Base-by-base conservation (phyloP, 2,329 filamentous ascomycete genomes). In the Trichoderma arundinaceum region DNA sequence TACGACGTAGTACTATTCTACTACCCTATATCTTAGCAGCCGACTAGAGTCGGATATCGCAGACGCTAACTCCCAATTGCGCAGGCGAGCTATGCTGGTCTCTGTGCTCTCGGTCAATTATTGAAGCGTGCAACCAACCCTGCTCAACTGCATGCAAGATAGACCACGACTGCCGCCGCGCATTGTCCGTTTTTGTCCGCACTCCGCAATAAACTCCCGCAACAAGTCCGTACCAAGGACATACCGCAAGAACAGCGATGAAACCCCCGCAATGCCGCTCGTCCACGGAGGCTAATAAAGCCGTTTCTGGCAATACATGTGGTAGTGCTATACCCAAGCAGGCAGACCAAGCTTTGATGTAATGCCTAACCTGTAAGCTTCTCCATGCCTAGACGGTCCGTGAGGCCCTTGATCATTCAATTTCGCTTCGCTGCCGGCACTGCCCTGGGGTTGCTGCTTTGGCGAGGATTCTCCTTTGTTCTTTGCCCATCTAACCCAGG, bases 381-480 rank as follows among this genome's bases (percentile, higher is more conserved):
- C n/a, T 44, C 46, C 39, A 52, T 62, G 10, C 12, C 22, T 15
- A 38, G n/a, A 19, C 15, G 38, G 48, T 53, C 58, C 28, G 35
- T 10, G 48, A 53, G 28, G 19, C 28, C 58, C 58, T 51, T 61
- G 38, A 43, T 49, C 15, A 3, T 32, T 52, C 58, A 62, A 62
- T 62, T 28, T 62, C 58, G 58, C 58, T 62, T 62, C 46, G n/a
- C 58, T 44, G 5, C 38, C 10, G 48, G 32, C 22, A 28, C n/a
- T 53, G n/a, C 49, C 38, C 35, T 28, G 4, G 22, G 22, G n/a
- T n/a, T n/a, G 32, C 58, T 52, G 57, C 8, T 17, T 39, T 49
- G 56, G 32, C 8, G 19, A 22, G 33, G 17, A 17, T 7, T 22
- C 32, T 58, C 56, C 56, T 59, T 49, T 59, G 19, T 32, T 38